These are phyloP conservation scores for Claviceps cyperi DNA, from an alignment of 2,329 filamentous ascomycete species.

Conservation along the genomic window DNA sequence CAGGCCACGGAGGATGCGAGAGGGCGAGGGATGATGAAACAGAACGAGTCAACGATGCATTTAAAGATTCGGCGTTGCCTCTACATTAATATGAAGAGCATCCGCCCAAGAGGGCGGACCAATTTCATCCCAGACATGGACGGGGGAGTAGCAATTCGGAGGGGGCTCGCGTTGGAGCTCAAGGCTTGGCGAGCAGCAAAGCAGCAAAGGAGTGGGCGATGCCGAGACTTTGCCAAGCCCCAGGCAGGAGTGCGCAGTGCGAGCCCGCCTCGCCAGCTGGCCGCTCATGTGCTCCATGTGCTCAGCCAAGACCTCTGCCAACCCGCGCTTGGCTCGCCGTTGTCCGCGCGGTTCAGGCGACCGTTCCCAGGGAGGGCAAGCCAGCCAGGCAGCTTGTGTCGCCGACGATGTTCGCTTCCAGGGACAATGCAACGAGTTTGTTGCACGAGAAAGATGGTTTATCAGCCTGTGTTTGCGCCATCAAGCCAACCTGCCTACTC, in stretches of 20 bases:
- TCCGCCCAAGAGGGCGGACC: not conserved
- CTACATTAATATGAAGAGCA: constrained; percentile 1
- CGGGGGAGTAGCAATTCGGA: not conserved
- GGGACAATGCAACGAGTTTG: not conserved
- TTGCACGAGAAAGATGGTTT: too few species aligned
- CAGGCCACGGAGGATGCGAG: not conserved
- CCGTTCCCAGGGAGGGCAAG: not conserved
- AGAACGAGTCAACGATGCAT: not conserved
- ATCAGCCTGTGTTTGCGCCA: too few species aligned
- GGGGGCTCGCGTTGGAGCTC: constrained; percentile 4
- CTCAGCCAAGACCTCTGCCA: not conserved
- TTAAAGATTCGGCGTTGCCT: not conserved
- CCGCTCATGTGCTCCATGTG: not conserved
- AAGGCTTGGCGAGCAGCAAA: constrained; percentile 8
- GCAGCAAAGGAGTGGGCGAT: constrained; percentile 5
- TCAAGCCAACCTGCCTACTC: not conserved
- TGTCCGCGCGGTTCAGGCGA: not conserved
- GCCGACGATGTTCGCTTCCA: not conserved
- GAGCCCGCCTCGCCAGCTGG: constrained; percentile 1
- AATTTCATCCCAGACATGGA: constrained; percentile 1
- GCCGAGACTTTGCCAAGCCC: constrained; percentile 11
- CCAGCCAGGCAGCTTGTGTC: not conserved
- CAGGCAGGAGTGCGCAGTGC: constrained; percentile 2
- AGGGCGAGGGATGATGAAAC: not conserved
- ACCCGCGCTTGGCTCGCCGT: not conserved